phyloP scores from a whole-genome alignment of 768 basidiomycete species.

The Chlorophyllum brunneum region DNA sequence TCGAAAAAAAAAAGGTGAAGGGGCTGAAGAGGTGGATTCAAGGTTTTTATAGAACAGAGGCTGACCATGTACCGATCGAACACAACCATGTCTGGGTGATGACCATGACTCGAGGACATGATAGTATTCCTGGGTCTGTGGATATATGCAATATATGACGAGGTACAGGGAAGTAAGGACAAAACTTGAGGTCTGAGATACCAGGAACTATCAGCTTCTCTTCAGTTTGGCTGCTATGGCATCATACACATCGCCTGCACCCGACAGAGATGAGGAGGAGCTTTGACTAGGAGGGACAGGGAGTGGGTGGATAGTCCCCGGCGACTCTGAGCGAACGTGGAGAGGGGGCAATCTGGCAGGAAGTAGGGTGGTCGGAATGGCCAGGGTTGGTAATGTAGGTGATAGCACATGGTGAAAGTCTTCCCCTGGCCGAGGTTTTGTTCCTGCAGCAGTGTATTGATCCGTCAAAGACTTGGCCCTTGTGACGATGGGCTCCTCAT shows the following conservation, averaged over 20 bases:
- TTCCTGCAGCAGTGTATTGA: constrained; percentile 4
- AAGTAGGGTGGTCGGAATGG: neutral
- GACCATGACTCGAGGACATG: no score
- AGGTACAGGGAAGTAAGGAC: no score
- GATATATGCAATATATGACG: no score
- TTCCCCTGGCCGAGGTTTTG: neutral
- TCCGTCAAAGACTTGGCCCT: constrained; percentile 3
- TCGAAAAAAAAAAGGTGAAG: no score
- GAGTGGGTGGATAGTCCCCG: neutral
- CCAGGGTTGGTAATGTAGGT: neutral
- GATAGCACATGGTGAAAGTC: neutral
- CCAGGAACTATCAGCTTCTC: neutral
- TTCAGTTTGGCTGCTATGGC: neutral
- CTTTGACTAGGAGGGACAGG: neutral
- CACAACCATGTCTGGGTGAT: no score
- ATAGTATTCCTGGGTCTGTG: no score
- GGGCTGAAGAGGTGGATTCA: no score
- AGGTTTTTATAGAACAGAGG: no score
- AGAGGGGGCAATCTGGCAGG: neutral
- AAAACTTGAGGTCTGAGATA: neutral
- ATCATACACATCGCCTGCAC: neutral
- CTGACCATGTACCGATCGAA: no score
- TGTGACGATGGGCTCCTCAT: neutral
- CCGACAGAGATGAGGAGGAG: neutral
- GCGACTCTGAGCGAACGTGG: neutral